Evolutionary conservation across 2,329 filamentous ascomycete genomes (phyloP), one percentile per base, ranked within the genome.

Genomic region (Colletotrichum horii): DNA sequence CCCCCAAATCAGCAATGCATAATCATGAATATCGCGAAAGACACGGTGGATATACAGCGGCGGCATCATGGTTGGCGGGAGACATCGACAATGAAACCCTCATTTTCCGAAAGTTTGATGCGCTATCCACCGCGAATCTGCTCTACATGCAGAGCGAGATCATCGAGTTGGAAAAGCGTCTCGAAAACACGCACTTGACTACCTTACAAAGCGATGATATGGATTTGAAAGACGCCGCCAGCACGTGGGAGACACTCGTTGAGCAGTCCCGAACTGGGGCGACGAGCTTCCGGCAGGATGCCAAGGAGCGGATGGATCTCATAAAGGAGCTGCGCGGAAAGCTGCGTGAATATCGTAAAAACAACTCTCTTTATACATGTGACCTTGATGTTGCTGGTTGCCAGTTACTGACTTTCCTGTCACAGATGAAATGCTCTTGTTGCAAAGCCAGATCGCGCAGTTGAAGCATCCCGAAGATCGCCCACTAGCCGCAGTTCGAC

Each of bases 131-230:
- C 3, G 56, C 70, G 16, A 74, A 67, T 34, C 38, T 74, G 3
- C 64, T 77, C 8, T 61, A 77, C 26, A 70, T 74, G 8, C 62
- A 76, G 36, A 58, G 32, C 16, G 58, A 65, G 48, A 62, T 77
- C 1, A 6, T 66, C 1, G 61, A 52, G 14, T 36, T 72, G 0
- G 74, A 74, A 16, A 43, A 8, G 32, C 43, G 67, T 32, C 52
- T 77, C 1, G 56, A 70, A 1, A 16, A 52, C 1, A n/a, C 43
- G 34, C 70, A 74, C 1, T 11, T 19, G 19, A 70, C 3, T 11
- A 71, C 58, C 65, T 24, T n/a, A 28, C 62, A 14, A 19, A 19
- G 58, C 36, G 24, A 48, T 5, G 70, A 76, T 26, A 71, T 38
- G 11, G 76, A 77, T 67, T 67, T 62, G n/a, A 34, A 55, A 9